Base-by-base conservation (phyloP, 108 stramenopile genomes). In the Nitzschia palea region DNA sequence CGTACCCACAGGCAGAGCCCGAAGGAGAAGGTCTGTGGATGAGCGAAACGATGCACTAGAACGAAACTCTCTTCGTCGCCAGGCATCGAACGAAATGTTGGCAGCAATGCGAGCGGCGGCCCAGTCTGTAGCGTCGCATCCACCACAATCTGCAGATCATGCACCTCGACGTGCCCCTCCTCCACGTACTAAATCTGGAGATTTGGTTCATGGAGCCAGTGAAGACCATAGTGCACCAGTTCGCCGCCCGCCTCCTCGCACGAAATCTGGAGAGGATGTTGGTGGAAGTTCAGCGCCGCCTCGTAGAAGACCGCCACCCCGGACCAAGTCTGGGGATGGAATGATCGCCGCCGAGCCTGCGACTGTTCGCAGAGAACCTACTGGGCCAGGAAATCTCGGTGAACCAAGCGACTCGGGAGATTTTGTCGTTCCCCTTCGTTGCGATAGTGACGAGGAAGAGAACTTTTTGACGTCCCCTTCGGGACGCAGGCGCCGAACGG, bases 291-390 rank as follows among this genome's bases (percentile, higher is more conserved):
- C 45, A 45, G 34, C 26, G 18, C 6, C 14, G 5, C 65, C 37
- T 0, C 55, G 47, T 48, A 43, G 72, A 26, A 28, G 72, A 27
- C 44, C 72, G 42, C 72, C 72, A 14, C 55, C 43, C 12, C 53
- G 72, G 18, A 73, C 72, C 9, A 73, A 73, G 51, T 65, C 64
- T 23, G 64, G 72, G 15, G 72, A 73, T 28, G 72, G 72, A 1
- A 18, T 71, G 3, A 48, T n/a, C 23, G 50, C 65, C 6, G 35
- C 31, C 20, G 22, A 2, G 2, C 59, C 37, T 23, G 59, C 37
- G 23, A 22, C 51, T 52, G 12, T 5, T 22, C 59, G 59, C 25
- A 0, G 59, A 26, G 59, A 40, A 23, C 59, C 59, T 9, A 42
- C 59, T 10, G 59, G 59, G n/a, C 59, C 59, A 22, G 59, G 59